Evolutionary conservation across 2,329 filamentous ascomycete species (phyloP).

Genomic region (Aspergillus fischeri): DNA sequence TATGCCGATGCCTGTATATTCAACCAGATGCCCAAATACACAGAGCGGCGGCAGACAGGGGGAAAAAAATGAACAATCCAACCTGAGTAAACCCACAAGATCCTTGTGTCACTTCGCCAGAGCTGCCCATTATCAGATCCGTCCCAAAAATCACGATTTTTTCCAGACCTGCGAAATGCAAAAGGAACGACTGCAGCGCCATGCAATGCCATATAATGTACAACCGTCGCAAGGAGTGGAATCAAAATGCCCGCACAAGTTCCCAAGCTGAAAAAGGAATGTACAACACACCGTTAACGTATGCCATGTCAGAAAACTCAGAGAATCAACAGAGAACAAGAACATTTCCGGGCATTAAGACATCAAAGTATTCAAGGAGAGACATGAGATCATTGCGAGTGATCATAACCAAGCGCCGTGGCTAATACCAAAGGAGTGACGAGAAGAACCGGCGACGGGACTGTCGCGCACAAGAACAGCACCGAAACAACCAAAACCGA

Average conservation of each 20-base stretch:
- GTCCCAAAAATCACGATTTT: conserved; percentile 13
- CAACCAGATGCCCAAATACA: not conserved
- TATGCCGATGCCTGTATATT: not conserved
- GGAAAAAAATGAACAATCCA: not conserved
- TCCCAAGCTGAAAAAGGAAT: conserved; percentile 30
- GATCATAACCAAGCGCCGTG: conserved; percentile 19
- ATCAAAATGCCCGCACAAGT: conserved; percentile 29
- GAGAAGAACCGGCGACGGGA: conserved; percentile 13
- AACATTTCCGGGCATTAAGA: conserved; percentile 27
- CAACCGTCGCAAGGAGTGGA: conserved; percentile 32
- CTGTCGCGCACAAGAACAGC: conserved; percentile 4
- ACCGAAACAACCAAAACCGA: conserved; percentile 4
- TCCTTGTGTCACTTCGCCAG: conserved; percentile 13
- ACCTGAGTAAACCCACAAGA: not conserved
- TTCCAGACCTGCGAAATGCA: conserved; percentile 28
- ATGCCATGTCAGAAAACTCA: conserved; percentile 17
- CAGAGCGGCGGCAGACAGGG: not conserved
- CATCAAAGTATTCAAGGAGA: conserved; percentile 30
- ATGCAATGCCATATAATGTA: conserved; percentile 34
- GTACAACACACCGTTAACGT: conserved; percentile 33
- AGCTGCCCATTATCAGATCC: conserved; percentile 11
- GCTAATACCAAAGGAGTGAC: conserved; percentile 27
- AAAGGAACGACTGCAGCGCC: conserved; percentile 37
- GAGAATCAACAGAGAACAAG: conserved; percentile 12
- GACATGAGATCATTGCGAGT: conserved; percentile 30